Evolutionary conservation across 208 protist genomes (phyloP), one percentile per base, ranked within the genome.

Genomic region (Leishmania amazonensis): DNA sequence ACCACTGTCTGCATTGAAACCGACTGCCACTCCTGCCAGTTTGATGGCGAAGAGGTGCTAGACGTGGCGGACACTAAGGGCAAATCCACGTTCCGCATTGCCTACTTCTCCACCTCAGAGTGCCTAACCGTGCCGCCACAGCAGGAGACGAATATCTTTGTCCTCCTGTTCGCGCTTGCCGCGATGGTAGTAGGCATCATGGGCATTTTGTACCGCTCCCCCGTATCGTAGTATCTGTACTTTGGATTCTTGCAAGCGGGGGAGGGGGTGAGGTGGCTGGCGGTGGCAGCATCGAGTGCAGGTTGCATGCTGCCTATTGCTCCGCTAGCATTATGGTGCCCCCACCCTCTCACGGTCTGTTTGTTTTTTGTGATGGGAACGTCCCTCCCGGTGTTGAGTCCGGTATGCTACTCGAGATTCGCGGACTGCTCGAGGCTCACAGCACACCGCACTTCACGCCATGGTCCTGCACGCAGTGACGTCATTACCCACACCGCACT

Each of bases 21-120:
- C 21, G 75, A 80, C 4, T 75, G 70, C 42, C 54, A 83, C 71
- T 68, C 79, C 67, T 85, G 82, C 79, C 87, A 95, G 80, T 93
- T 89, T 49, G 91, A 95, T 58, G 91, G 91, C 38, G 89, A 95
- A 70, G 81, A 85, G 54, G 64, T 85, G 5, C 76, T 60, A 0
- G 35, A 79, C 57, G 60, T 79, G n/a, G 53, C 31, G 9, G 77
- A 57, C 2, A 58, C 62, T 1, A 40, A 9, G 8, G 81, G 81
- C 0, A 62, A 42, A 54, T 53, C 38, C 3, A 79, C 35, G 15
- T 49, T 85, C 38, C 51, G 51, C 31, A 78, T 85, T 13, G 60
- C 31, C 21, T 72, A 68, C 81, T 85, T 67, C 24, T 40, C 77
- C 7, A 24, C 40, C 31, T 78, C 76, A 42, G 70, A 85, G 24